Evolutionary conservation across 768 basidiomycete species (phyloP).

Genomic region (Boletales sp.): DNA sequence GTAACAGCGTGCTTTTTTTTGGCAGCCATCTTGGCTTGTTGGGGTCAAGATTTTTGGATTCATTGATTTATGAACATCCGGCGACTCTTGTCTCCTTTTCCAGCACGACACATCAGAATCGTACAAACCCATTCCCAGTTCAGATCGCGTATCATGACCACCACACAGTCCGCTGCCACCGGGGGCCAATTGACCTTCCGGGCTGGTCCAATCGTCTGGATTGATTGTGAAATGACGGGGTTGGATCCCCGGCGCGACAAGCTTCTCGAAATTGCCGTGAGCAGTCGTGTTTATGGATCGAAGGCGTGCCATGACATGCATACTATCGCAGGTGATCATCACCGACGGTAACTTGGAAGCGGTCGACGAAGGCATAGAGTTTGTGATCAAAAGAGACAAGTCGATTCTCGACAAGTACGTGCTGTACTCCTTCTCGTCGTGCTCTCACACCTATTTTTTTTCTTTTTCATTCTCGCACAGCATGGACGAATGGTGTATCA

Average conservation of each 20-base stretch:
- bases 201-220: constrained; percentile 44
- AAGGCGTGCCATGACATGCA: not conserved
- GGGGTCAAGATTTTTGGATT: not conserved
- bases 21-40: too few species aligned
- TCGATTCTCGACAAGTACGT: constrained; percentile 62
- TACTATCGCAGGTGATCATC: constrained; percentile 62
- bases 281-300: not conserved
- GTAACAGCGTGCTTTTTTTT: too few species aligned
- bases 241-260: constrained; percentile 63
- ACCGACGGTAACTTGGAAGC: constrained; percentile 79
- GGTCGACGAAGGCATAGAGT: constrained; percentile 80
- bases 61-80: constrained; percentile 1
- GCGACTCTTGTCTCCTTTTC: not conserved
- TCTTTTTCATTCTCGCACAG: constrained; percentile 32
- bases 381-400: constrained; percentile 72
- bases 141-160: constrained; percentile 2
- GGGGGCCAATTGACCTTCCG: constrained; percentile 3
- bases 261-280: constrained; percentile 74
- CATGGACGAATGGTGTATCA: constrained; percentile 87
- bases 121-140: not conserved
- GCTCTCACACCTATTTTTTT: not conserved
- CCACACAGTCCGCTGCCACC: not conserved
- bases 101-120: not conserved
- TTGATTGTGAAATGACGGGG: constrained; percentile 89
- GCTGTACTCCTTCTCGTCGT: not conserved